A percentile compares a stretch with the other conserved stretches of the same genome.
phyloP scores from a whole-genome alignment of 805 yeast species.

The Candida xiaguanensis region DNA sequence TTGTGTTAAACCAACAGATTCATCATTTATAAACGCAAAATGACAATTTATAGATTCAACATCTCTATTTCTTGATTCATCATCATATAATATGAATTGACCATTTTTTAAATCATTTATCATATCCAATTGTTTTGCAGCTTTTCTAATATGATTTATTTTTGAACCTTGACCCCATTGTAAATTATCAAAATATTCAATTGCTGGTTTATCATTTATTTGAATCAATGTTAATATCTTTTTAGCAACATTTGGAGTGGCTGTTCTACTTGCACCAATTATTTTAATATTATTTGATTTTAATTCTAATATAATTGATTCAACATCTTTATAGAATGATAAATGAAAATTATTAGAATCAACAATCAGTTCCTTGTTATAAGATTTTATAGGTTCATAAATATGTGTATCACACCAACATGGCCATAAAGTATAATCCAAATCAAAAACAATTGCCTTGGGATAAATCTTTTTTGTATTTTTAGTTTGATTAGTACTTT shows the following conservation, averaged over 20 bases:
- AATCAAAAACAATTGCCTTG: conserved; percentile 63
- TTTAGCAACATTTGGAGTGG: conserved; percentile 73
- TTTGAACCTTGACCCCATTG: conserved; percentile 72
- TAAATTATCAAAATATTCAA: conserved; percentile 48
- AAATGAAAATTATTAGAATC: conserved; percentile 57
- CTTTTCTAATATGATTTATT: conserved; percentile 49
- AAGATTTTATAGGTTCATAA: conserved; percentile 47
- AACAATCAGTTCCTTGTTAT: conserved; percentile 31
- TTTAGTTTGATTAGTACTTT: not conserved
- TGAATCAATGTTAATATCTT: conserved; percentile 53
- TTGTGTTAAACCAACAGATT: conserved; percentile 55
- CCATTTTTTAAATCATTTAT: conserved; percentile 44
- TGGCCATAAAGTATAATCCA: conserved; percentile 80
- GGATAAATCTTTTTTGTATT: conserved; percentile 19
- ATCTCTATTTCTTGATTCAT: conserved; percentile 73
- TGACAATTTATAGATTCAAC: conserved; percentile 68
- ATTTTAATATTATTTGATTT: conserved; percentile 45
- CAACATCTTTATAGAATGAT: conserved; percentile 65
- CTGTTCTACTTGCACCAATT: conserved; percentile 76
- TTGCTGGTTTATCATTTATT: conserved; percentile 52
- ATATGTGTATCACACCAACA: conserved; percentile 82
- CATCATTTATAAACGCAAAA: conserved; percentile 61
- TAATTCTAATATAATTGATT: conserved; percentile 54
- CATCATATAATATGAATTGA: conserved; percentile 60
- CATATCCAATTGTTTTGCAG: conserved; percentile 46